These are phyloP conservation scores for Trichoderma sp. DNA, from an alignment of 2,329 filamentous ascomycete genomes.

Conservation along the genomic window DNA sequence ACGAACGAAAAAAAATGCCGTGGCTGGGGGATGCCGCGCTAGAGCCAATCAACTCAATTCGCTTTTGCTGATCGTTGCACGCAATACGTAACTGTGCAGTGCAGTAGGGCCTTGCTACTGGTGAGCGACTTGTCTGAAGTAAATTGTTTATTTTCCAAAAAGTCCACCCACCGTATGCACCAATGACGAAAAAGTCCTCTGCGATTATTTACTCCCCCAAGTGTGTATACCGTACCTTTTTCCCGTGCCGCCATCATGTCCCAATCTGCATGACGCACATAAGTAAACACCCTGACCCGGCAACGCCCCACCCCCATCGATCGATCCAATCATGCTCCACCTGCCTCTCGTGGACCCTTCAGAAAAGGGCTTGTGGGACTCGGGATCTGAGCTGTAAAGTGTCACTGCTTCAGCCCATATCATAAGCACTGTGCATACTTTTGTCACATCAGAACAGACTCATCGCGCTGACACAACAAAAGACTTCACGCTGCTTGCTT, in stretches of 20 bases:
- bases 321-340: constrained; percentile 4
- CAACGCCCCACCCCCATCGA: constrained; percentile 20
- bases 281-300: constrained; percentile 27
- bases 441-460: not conserved
- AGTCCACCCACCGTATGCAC: too few relatives aligned
- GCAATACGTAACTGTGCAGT: not conserved
- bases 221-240: not conserved
- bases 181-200: not conserved
- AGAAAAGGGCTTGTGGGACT: not conserved
- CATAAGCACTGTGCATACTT: too few relatives aligned
- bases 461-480: not conserved
- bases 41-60: not conserved
- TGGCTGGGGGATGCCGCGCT: constrained; percentile 23
- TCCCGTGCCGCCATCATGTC: constrained; percentile 30
- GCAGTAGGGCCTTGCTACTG: not conserved
- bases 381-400: not conserved
- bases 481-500: not conserved
- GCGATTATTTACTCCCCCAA: not conserved
- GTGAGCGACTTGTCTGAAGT: not conserved
- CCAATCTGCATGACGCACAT: constrained; percentile 23
- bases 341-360: not conserved
- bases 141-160: not conserved
- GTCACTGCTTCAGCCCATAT: not conserved
- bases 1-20: constrained; percentile 23
- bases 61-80: not conserved